phyloP scores from a whole-genome alignment of 225 moss, liverwort and hornwort species.

The Asterella californica region DNA sequence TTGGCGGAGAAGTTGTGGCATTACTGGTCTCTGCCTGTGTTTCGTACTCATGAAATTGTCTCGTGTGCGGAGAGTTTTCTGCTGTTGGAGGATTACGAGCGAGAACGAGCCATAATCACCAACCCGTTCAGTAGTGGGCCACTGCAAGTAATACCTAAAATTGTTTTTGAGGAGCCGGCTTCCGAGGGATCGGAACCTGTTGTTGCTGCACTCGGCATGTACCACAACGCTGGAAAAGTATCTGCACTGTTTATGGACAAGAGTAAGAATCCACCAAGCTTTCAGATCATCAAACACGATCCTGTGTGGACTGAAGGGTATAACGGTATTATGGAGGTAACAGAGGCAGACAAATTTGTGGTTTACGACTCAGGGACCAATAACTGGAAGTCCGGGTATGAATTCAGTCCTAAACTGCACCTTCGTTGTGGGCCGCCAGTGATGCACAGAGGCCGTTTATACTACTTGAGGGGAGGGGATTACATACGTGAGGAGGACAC shows the following conservation, averaged over 20 bases:
- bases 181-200: not conserved
- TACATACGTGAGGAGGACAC: not conserved
- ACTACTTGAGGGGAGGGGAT: not conserved
- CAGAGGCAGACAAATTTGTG: slow-evolving; percentile 2
- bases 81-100: slow-evolving; percentile 1
- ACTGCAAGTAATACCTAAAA: not conserved
- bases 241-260: not conserved
- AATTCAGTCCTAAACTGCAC: not conserved
- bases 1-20: slow-evolving; percentile 1
- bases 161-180: not conserved
- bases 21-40: slow-evolving; percentile 1
- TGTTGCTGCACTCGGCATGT: slow-evolving; percentile 1
- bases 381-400: not conserved
- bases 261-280: not conserved
- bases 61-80: slow-evolving; percentile 1
- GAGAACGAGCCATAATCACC: not conserved
- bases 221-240: slow-evolving; percentile 3
- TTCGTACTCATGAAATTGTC: not conserved
- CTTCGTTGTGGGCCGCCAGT: not conserved
- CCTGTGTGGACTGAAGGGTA: slow-evolving; percentile 1
- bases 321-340: not conserved
- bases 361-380: not conserved
- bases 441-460: not conserved
- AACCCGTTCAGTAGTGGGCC: not conserved
- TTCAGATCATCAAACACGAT: not conserved